These are phyloP conservation scores for Metschnikowia shivogae DNA, from an alignment of 805 yeast genomes.

Conservation along the genomic window DNA sequence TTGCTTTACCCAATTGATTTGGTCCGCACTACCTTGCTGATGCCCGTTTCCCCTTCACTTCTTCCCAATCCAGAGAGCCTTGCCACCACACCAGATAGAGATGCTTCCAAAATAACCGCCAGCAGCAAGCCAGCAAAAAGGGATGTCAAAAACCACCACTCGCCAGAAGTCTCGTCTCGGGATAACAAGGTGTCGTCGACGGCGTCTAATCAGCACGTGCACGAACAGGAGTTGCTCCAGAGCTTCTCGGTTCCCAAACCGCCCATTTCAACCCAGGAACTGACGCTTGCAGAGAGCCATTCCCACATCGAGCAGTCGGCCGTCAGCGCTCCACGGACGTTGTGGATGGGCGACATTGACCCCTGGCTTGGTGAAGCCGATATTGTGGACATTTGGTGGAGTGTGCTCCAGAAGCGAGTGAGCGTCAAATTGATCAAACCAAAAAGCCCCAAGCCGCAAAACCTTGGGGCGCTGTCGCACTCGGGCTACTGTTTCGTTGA, in stretches of 20 bases:
- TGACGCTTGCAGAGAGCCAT: constrained; percentile 27
- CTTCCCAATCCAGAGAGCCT: too few relatives aligned
- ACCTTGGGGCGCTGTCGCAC: constrained; percentile 25
- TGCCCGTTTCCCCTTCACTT: too few relatives aligned
- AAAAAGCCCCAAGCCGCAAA: constrained; percentile 21
- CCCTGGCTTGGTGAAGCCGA: constrained; percentile 72
- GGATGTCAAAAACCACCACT: background rate
- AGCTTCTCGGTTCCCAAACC: constrained; percentile 39
- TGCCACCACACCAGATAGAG: too few relatives aligned
- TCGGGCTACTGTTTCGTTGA: constrained; percentile 77
- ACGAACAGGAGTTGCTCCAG: constrained; percentile 40
- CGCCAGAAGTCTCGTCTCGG: background rate
- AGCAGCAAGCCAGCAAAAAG: too few relatives aligned
- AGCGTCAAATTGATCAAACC: constrained; percentile 63
- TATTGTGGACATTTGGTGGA: constrained; percentile 54
- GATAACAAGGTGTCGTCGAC: constrained; percentile 18
- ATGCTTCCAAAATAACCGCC: too few relatives aligned
- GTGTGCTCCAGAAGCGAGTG: constrained; percentile 50
- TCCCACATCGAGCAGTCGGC: constrained; percentile 10
- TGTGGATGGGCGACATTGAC: constrained; percentile 88
- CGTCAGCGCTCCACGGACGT: constrained; percentile 56
- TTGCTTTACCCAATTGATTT: too few relatives aligned
- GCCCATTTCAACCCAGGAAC: constrained; percentile 37
- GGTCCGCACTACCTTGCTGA: too few relatives aligned
- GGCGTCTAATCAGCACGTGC: constrained; percentile 41